These are phyloP conservation scores for Candida sanyiensis DNA, from an alignment of 805 yeast species.

Conservation along the genomic window DNA sequence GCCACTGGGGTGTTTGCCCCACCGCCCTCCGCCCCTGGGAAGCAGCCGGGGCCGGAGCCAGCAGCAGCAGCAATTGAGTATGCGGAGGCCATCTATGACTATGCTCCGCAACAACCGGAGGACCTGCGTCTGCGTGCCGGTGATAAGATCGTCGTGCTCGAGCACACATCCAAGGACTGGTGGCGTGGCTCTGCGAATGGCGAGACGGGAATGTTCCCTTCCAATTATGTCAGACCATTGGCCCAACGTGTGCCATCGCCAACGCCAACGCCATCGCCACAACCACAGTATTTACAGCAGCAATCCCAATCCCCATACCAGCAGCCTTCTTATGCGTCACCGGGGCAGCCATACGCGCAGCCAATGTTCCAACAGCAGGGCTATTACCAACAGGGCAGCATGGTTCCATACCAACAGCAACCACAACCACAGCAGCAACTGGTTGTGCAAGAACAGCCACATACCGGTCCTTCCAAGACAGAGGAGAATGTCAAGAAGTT, in stretches of 20 bases:
- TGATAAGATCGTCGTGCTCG: constrained; percentile 62
- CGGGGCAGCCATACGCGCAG: constrained; percentile 38
- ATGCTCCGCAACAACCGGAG: constrained; percentile 65
- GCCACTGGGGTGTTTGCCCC: background rate
- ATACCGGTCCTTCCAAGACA: constrained; percentile 25
- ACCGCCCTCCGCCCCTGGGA: background rate
- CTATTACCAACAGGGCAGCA: constrained; percentile 24
- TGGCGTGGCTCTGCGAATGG: constrained; percentile 71
- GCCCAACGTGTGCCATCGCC: constrained; percentile 10
- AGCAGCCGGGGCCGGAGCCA: constrained; percentile 16
- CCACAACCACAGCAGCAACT: constrained; percentile 30
- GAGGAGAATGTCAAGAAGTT: constrained; percentile 43
- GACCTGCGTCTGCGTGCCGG: constrained; percentile 66
- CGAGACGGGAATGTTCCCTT: constrained; percentile 78
- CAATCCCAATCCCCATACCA: constrained; percentile 14
- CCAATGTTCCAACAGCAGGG: constrained; percentile 27
- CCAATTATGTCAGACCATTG: constrained; percentile 62
- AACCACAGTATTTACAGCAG: constrained; percentile 9
- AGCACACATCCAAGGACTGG: constrained; percentile 82
- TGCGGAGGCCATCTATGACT: constrained; percentile 71
- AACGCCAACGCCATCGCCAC: constrained; percentile 11
- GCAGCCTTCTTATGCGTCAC: constrained; percentile 36
- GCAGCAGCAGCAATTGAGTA: constrained; percentile 28
- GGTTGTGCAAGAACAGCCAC: constrained; percentile 22
- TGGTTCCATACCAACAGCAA: constrained; percentile 27